Percentiles rank a stretch among this genome's conserved stretches.
Evolutionary conservation across 176 grass and related monocot species (phyloP).

Genomic region (Themeda triandra): DNA sequence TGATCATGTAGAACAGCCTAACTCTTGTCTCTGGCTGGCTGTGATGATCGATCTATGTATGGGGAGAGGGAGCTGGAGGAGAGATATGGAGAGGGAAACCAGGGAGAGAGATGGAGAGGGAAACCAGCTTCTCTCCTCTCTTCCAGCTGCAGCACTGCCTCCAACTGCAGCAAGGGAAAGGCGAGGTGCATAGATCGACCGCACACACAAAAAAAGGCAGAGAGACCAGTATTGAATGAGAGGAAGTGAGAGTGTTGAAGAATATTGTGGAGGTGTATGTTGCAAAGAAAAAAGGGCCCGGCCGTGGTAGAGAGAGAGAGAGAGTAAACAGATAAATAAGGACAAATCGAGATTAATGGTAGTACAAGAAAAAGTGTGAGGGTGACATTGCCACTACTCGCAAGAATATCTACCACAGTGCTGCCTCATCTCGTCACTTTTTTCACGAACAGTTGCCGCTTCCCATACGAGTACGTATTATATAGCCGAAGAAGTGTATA

Average conservation of each 20-base stretch:
- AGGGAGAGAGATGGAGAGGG: too few relatives aligned
- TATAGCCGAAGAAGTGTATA: neutral
- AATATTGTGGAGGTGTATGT: constrained; percentile 40
- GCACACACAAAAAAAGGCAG: constrained; percentile 34
- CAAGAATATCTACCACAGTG: constrained; percentile 61
- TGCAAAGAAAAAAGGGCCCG: constrained; percentile 30
- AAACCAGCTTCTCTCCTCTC: too few relatives aligned
- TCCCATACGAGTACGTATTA: neutral
- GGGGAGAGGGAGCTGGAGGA: neutral
- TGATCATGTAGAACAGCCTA: constrained; percentile 42
- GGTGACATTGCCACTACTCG: constrained; percentile 63
- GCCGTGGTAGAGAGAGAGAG: neutral
- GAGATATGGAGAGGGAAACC: neutral
- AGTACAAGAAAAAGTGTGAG: constrained; percentile 69
- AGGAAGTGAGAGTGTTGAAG: constrained; percentile 37
- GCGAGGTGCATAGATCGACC: constrained; percentile 30
- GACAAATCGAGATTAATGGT: constrained; percentile 61
- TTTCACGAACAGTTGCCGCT: constrained; percentile 31
- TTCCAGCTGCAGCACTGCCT: neutral
- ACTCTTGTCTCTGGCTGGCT: constrained; percentile 7
- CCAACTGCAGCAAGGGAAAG: constrained; percentile 52
- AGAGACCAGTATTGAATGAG: constrained; percentile 35
- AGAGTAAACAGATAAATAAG: constrained; percentile 56
- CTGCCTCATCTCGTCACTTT: constrained; percentile 28
- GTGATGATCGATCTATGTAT: constrained; percentile 19